Evolutionary conservation across 352 stramenopile species (phyloP), one percentile per base, ranked within the genome.

Genomic region (Globisporangium takayamanum): DNA sequence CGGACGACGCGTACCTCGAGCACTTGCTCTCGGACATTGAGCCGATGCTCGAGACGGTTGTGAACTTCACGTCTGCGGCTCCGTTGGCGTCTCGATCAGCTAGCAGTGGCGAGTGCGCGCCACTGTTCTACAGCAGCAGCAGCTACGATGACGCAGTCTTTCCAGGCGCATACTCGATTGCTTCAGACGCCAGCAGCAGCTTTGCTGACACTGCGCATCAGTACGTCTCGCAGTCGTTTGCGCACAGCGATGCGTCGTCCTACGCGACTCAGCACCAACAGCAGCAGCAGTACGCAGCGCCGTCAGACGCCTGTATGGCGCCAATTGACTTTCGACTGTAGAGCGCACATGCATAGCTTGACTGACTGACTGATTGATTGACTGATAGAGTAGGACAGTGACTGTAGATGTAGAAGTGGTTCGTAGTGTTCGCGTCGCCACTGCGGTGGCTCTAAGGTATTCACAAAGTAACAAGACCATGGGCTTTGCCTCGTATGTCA

Each of bases 11-110:
- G 30, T 80, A 79, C 49, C 62, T 80, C 25, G 72, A 80, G 45
- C 67, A 80, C 26, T 54, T 80, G 45, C 68, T 84, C 22, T 63
- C 67, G 16, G 73, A 83, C 47, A 80, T 83, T 39, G 73, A 83
- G 45, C 72, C 67, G 3, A 66, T 84, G 61, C 51, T 83, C 45
- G 73, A 83, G 49, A 67, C 78, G 53, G 71, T 83, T 28, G 73
- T 70, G 12, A 71, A 73, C 62, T 83, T 83, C 51, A 70, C 73
- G 47, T 60, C 59, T 1, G 36, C 53, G 33, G 48, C 59, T 2
- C 51, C 14, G 3, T 41, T 42, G 20, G 22, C 55, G 20, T 58
- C 47, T 51, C n/a, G 28, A 4, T 20, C 57, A 28, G 33, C 33
- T 10, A 12, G 33, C 7, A 39, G 33, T 39, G 33, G 33, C 33